Evolutionary conservation across 163 green algal species (phyloP).

Genomic region (Scenedesmus sp.): DNA sequence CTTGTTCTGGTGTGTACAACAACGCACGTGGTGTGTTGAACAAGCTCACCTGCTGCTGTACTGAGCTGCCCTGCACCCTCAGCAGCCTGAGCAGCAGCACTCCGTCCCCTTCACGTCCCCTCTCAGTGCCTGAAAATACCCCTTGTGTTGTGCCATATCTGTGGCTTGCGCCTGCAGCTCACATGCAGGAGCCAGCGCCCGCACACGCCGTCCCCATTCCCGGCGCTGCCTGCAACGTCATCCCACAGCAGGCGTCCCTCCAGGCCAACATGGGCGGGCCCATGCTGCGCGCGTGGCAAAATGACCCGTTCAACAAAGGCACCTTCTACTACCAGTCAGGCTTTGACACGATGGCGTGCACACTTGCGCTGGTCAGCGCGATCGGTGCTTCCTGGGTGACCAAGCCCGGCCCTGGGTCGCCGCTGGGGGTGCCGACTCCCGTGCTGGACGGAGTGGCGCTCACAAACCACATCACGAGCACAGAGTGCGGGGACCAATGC

Average conservation of each 20-base stretch:
- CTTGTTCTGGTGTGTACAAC: too few relatives aligned
- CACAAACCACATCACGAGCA: slow-evolving; percentile 42
- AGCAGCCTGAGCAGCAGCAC: not conserved
- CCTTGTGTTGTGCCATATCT: too few relatives aligned
- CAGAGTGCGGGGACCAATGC: slow-evolving; percentile 46
- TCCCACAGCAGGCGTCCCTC: not conserved
- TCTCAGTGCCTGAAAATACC: not conserved
- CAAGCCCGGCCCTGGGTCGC: not conserved
- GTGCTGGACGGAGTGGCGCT: slow-evolving; percentile 32
- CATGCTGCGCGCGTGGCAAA: slow-evolving; percentile 37
- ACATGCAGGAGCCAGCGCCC: slow-evolving; percentile 19
- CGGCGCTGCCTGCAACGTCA: not conserved
- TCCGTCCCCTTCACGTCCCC: not conserved
- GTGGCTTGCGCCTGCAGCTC: too few relatives aligned
- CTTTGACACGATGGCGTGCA: slow-evolving; percentile 21
- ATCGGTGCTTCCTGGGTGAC: slow-evolving; percentile 41
- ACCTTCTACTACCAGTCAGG: slow-evolving; percentile 15
- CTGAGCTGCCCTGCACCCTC: not conserved
- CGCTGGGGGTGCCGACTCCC: not conserved
- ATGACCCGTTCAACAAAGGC: slow-evolving; percentile 43
- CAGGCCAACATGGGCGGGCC: not conserved
- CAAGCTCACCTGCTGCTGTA: too few relatives aligned
- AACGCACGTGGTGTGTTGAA: too few relatives aligned
- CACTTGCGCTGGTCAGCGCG: not conserved
- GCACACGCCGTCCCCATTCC: not conserved